Conservation (phyloP, 352 stramenopile genomes). For the Aphanomyces astaci region DNA sequence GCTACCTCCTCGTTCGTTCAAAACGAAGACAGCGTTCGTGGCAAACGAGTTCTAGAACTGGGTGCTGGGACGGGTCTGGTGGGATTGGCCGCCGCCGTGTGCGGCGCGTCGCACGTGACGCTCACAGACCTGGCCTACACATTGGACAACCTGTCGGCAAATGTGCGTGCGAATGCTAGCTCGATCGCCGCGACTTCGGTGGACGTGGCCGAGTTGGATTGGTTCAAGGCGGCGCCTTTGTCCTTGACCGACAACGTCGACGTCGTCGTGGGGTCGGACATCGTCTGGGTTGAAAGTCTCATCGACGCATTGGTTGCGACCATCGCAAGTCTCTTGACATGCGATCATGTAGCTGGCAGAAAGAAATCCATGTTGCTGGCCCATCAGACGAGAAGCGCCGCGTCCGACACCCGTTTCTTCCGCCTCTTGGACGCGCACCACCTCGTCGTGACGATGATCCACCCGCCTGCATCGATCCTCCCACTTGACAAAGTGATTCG, state of each 20-base stretch:
- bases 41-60: conserved; percentile 64
- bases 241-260: conserved; percentile 57
- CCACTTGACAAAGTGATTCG: not conserved
- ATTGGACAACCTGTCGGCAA: conserved; percentile 58
- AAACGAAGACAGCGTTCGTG: conserved; percentile 27
- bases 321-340: conserved; percentile 40
- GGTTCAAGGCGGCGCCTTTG: conserved; percentile 35
- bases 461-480: not conserved
- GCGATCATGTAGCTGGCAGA: not conserved
- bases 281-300: conserved; percentile 86
- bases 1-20: conserved; percentile 18
- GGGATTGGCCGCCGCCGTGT: conserved; percentile 64
- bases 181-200: not conserved
- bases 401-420: conserved; percentile 14
- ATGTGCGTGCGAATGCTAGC: conserved; percentile 27
- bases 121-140: conserved; percentile 85
- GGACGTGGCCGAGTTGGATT: conserved; percentile 47
- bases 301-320: conserved; percentile 77
- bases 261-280: conserved; percentile 80
- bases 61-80: conserved; percentile 81
- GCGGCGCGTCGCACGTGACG: conserved; percentile 65
- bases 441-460: not conserved
- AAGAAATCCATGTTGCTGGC: conserved; percentile 14
- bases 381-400: conserved; percentile 17
- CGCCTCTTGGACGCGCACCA: not conserved